Conservation (phyloP, 2,329 filamentous ascomycete species). For the Colletotrichum nymphaeae region DNA sequence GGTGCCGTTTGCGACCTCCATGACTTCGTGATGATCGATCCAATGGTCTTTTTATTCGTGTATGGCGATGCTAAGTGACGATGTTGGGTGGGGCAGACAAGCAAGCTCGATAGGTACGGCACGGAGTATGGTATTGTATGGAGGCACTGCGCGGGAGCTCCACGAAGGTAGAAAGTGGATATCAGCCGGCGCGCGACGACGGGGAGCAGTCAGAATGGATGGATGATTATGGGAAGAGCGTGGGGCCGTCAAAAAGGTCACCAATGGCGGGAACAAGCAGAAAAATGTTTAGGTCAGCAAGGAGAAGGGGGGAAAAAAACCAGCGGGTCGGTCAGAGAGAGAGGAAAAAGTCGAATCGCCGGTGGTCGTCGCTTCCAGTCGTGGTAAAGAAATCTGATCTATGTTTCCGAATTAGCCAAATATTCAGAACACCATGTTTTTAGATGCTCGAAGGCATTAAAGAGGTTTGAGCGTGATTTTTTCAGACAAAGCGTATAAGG, state of each 20-base stretch:
- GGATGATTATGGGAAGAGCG: neutral
- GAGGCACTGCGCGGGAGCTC: neutral
- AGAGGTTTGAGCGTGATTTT: conserved; percentile 44
- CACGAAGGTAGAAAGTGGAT: conserved; percentile 4
- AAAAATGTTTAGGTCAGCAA: neutral
- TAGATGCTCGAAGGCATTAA: neutral
- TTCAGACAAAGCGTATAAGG: conserved; percentile 65
- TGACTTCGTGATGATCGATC: conserved; percentile 29
- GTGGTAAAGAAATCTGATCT: conserved; percentile 9
- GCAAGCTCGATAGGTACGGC: neutral
- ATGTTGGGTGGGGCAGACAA: conserved; percentile 17
- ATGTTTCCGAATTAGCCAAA: conserved; percentile 31
- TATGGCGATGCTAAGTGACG: neutral
- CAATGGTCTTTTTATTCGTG: neutral
- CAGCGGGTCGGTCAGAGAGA: neutral
- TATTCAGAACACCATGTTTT: conserved; percentile 7
- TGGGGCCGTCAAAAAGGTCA: neutral
- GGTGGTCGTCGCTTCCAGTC: conserved; percentile 36
- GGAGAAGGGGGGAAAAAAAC: neutral
- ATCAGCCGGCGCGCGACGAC: neutral
- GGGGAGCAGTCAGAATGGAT: neutral
- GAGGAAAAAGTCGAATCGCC: neutral
- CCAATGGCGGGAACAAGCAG: neutral
- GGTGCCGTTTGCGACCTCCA: conserved; percentile 57
- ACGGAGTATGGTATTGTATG: neutral